phyloP scores from a whole-genome alignment of 495 filamentous ascomycete species.

The Neurospora sp. region DNA sequence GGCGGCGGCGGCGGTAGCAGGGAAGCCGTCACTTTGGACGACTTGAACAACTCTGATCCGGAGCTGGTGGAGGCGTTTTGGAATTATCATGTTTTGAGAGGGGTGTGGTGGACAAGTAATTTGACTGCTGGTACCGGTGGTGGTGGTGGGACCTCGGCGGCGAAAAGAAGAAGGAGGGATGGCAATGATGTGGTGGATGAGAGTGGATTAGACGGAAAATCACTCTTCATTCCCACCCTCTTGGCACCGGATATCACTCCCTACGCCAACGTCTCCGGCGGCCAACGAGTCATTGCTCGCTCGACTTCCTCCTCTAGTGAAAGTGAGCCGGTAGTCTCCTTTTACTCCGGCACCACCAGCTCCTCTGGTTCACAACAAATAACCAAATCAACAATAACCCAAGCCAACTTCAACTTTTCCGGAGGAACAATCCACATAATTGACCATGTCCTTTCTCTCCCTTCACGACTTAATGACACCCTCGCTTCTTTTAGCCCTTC shows the following conservation, averaged over 20 bases:
- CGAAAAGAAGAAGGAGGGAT: background rate
- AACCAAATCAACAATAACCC: background rate
- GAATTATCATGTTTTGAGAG: conserved; percentile 56
- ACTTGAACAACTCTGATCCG: conserved; percentile 20
- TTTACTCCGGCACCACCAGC: conserved; percentile 28
- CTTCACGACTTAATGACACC: conserved; percentile 39
- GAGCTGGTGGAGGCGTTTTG: conserved; percentile 40
- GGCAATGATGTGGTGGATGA: background rate
- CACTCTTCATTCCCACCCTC: conserved; percentile 45
- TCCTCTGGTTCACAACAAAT: background rate
- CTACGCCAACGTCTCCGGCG: conserved; percentile 37
- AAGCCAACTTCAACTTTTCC: conserved; percentile 47
- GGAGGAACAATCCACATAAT: conserved; percentile 59
- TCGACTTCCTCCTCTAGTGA: conserved; percentile 5
- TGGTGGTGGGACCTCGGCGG: background rate
- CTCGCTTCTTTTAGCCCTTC: conserved; percentile 1
- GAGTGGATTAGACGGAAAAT: conserved; percentile 7
- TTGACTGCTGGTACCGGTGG: conserved; percentile 14
- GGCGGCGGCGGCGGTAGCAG: background rate
- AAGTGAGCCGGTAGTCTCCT: conserved; percentile 12
- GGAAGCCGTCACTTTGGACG: conserved; percentile 11
- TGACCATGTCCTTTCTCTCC: conserved; percentile 47
- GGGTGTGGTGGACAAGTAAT: conserved; percentile 34
- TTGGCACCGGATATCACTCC: conserved; percentile 29
- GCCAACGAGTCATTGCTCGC: conserved; percentile 27